These are phyloP conservation scores for Coprinellus aureogranulatus DNA, from an alignment of 768 basidiomycete species.

Conservation along the genomic window DNA sequence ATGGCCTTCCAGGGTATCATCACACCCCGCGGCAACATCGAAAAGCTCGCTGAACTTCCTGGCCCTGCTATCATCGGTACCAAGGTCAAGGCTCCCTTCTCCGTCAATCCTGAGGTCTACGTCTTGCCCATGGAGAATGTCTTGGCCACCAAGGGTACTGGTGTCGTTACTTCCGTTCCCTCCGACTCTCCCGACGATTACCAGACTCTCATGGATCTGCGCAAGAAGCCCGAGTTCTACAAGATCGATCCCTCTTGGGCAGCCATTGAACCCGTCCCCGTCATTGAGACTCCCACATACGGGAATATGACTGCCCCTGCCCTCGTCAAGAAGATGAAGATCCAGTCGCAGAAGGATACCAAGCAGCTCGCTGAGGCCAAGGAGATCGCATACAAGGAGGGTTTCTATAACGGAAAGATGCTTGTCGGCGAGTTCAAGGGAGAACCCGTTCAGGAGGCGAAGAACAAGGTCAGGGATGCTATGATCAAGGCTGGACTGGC, in stretches of 20 bases:
- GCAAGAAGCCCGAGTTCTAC: constrained; percentile 96
- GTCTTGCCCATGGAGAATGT: constrained; percentile 99
- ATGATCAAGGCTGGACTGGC: constrained; percentile 80
- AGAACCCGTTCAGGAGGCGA: constrained; percentile 84
- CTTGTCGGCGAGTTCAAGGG: constrained; percentile 89
- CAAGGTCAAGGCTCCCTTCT: constrained; percentile 84
- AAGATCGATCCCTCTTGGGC: constrained; percentile 90
- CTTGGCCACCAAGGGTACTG: constrained; percentile 96
- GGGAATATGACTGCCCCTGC: constrained; percentile 87
- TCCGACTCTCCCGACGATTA: constrained; percentile 99
- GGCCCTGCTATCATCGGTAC: constrained; percentile 84
- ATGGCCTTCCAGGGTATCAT: constrained; percentile 94
- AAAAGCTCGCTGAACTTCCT: constrained; percentile 72
- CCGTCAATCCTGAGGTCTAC: constrained; percentile 81
- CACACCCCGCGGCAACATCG: constrained; percentile 65
- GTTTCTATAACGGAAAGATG: constrained; percentile 95
- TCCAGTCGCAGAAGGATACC: constrained; percentile 90
- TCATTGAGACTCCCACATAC: constrained; percentile 86
- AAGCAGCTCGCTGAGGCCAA: constrained; percentile 96
- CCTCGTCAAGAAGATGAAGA: constrained; percentile 85
- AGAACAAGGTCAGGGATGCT: constrained; percentile 78
- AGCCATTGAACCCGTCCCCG: constrained; percentile 79
- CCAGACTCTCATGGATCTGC: constrained; percentile 82
- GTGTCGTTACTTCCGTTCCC: constrained; percentile 96
- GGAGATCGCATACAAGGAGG: constrained; percentile 97